Evolutionary conservation across 169 alveolate genomes (phyloP), one percentile per base, ranked within the genome.

Genomic region (Theileria equi): DNA sequence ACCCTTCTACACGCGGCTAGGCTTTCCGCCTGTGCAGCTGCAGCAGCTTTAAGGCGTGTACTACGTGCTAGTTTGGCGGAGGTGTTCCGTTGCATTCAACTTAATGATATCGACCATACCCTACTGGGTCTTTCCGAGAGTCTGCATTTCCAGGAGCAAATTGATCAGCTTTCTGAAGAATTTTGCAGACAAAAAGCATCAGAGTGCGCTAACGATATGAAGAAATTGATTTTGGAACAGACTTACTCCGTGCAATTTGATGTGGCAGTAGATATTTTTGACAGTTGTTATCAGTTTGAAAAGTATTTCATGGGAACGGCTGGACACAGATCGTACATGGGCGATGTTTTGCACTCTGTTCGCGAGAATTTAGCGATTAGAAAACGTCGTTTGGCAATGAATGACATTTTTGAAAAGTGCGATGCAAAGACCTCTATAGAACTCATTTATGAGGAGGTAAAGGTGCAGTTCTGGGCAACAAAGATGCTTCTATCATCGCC

Each of bases 161-260:
- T 88, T 41, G 89, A 80, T 68, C 92, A 85, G 47, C 77, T 82
- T 32, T 58, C 81, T 26, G 89, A 88, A 70, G 89, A 88, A 61
- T 88, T 64, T 57, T 88, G 93, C 36, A 55, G 87, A 29, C 89
- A 80, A 70, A 90, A 89, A 82, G 95, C 95, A 10, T 70, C 67
- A 29, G 82, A 44, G 21, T 91, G 95, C 60, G 88, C 93, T 13
- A 73, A 48, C 19, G 89, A 91, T 36, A 91, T 91, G 95, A 84
- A 78, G 70, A 90, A 91, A 59, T 68, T 90, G 64, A 88, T 91
- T 23, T 65, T 91, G 55, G 95, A 91, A 81, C 96, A 91, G 65
- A 88, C 95, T 36, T 82, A 89, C 80, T 91, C 96, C 21, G 85
- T 91, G 25, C 93, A 84, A 68, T 89, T 90, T 58, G 96, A 90